These are phyloP conservation scores for Sindora glabra DNA, from an alignment of 306 rosid genomes.

Conservation along the genomic window DNA sequence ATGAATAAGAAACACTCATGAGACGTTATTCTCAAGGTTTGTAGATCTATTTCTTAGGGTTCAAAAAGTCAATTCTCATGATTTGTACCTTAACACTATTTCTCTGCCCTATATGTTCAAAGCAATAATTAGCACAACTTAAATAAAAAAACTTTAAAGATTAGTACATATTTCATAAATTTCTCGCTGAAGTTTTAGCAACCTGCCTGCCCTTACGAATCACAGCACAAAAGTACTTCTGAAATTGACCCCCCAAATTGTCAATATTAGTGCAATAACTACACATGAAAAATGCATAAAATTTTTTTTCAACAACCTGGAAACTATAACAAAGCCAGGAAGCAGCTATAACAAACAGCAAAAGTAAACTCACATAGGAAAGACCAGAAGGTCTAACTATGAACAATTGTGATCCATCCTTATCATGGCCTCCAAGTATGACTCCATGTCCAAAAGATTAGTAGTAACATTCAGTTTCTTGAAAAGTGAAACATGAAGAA, in stretches of 20 bases:
- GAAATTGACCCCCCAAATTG: slow-evolving; percentile 1
- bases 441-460: slow-evolving; percentile 66
- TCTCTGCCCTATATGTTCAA: not conserved
- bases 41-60: not conserved
- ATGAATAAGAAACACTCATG: no score
- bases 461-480: not conserved
- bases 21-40: not conserved
- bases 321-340: not conserved
- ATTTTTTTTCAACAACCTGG: not conserved
- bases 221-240: slow-evolving; percentile 61
- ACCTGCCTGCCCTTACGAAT: slow-evolving; percentile 63
- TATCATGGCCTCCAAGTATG: slow-evolving; percentile 56
- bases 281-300: not conserved
- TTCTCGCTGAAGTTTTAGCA: slow-evolving; percentile 47
- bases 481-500: not conserved
- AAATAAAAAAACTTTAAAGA: no score
- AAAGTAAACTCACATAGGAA: slow-evolving; percentile 37
- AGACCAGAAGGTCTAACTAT: slow-evolving; percentile 61
- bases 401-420: slow-evolving; percentile 60
- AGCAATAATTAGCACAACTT: no score
- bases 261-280: not conserved
- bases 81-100: no score
- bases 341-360: not conserved
- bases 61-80: not conserved
- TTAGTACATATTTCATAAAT: no score